phyloP scores from a whole-genome alignment of 805 yeast genomes.

The Schizosaccharomyces cryophilus region DNA sequence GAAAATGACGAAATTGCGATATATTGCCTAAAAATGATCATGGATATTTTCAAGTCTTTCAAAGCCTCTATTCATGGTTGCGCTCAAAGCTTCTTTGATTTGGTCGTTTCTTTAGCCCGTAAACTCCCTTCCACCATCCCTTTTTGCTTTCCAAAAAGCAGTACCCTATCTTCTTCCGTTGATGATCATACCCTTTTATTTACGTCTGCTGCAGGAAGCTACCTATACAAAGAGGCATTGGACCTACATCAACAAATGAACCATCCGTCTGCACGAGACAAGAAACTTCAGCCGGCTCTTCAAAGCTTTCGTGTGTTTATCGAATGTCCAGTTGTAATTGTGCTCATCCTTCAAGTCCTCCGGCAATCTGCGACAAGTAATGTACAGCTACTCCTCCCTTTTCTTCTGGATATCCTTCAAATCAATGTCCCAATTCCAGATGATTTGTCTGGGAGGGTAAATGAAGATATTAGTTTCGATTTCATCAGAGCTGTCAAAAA shows the following conservation, averaged over 20 bases:
- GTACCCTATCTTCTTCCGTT: too few relatives aligned
- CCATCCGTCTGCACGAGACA: constrained; percentile 18
- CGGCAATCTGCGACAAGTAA: constrained; percentile 48
- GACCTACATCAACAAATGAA: not conserved
- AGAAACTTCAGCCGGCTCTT: constrained; percentile 40
- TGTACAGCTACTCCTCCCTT: constrained; percentile 56
- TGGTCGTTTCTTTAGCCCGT: constrained; percentile 51
- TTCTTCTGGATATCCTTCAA: constrained; percentile 45
- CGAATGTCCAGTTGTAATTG: constrained; percentile 94
- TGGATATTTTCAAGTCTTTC: constrained; percentile 66
- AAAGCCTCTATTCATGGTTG: constrained; percentile 40
- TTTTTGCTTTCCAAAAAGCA: too few relatives aligned
- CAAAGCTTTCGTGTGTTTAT: constrained; percentile 73
- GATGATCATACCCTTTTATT: too few relatives aligned
- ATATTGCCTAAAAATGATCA: constrained; percentile 63
- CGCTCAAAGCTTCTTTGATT: constrained; percentile 54
- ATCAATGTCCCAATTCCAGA: constrained; percentile 67
- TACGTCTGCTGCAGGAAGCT: constrained; percentile 6
- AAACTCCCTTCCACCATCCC: constrained; percentile 51
- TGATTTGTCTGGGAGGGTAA: constrained; percentile 34
- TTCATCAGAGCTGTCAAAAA: constrained; percentile 55
- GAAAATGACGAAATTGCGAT: constrained; percentile 96
- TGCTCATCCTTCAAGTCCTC: constrained; percentile 68
- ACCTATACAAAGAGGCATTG: constrained; percentile 7
- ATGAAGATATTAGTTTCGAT: constrained; percentile 34